phyloP scores from a whole-genome alignment of 495 filamentous ascomycete genomes.

The Haplographium delicatum region DNA sequence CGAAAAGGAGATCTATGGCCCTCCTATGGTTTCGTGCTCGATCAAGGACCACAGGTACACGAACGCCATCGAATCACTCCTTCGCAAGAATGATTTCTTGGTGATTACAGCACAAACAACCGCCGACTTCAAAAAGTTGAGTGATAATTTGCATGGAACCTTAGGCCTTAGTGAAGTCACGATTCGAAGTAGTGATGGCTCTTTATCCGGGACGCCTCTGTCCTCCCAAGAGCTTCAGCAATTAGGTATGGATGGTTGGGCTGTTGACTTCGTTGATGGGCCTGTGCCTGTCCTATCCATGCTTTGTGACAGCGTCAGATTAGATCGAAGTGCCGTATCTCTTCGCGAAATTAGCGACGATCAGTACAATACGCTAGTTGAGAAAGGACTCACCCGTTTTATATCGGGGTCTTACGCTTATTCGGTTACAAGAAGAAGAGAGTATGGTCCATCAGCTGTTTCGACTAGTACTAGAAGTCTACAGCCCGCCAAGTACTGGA shows the following conservation, averaged over 20 bases:
- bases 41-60: constrained; percentile 71
- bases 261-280: constrained; percentile 69
- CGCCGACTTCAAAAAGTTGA: constrained; percentile 68
- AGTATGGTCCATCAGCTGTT: constrained; percentile 65
- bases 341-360: constrained; percentile 55
- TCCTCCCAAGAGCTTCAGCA: constrained; percentile 44
- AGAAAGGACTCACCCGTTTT: constrained; percentile 49
- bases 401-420: constrained; percentile 56
- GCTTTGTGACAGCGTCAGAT: constrained; percentile 62
- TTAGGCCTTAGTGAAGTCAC: constrained; percentile 60
- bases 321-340: constrained; percentile 64
- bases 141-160: constrained; percentile 43
- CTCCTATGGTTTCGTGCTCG: constrained; percentile 75
- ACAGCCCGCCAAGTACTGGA: constrained; percentile 59
- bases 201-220: constrained; percentile 47
- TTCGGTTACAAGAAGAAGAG: constrained; percentile 55
- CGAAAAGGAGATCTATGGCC: constrained; percentile 77
- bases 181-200: constrained; percentile 50
- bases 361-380: constrained; percentile 53
- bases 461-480: constrained; percentile 59
- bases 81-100: constrained; percentile 57
- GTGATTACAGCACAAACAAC: constrained; percentile 71
- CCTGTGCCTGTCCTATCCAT: constrained; percentile 83
- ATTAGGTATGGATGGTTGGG: constrained; percentile 74
- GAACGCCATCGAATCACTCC: constrained; percentile 65